Conservation (phyloP, 768 basidiomycete species). For the Wakefieldia striispora region DNA sequence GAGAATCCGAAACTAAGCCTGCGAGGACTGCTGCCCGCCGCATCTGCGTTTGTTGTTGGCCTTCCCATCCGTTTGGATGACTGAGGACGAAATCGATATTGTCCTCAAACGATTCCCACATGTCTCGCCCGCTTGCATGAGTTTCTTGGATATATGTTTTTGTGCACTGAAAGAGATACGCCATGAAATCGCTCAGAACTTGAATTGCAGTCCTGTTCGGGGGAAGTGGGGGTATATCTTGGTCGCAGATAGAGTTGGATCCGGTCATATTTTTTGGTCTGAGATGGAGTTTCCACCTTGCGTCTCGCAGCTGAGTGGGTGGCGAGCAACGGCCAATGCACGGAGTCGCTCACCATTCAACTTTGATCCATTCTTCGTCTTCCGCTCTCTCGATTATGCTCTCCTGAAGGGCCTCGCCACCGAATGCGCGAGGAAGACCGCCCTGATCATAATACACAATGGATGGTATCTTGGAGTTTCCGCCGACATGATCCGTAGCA, state of each 20-base stretch:
- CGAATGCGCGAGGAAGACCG: slow-evolving; percentile 41
- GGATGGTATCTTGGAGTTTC: slow-evolving; percentile 50
- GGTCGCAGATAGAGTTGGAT: slow-evolving; percentile 23
- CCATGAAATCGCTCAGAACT: slow-evolving; percentile 48
- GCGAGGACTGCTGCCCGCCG: slow-evolving; percentile 43
- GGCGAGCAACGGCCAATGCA: background rate
- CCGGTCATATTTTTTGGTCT: slow-evolving; percentile 24
- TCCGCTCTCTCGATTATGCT: slow-evolving; percentile 38
- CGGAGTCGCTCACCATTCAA: slow-evolving; percentile 28
- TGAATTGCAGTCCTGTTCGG: slow-evolving; percentile 39
- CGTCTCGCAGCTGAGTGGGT: slow-evolving; percentile 4
- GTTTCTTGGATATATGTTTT: slow-evolving; percentile 44
- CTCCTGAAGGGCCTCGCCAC: slow-evolving; percentile 44
- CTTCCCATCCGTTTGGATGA: slow-evolving; percentile 50
- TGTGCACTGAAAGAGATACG: slow-evolving; percentile 44
- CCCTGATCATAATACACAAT: slow-evolving; percentile 45
- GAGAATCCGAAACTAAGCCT: slow-evolving; percentile 37
- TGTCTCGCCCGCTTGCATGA: slow-evolving; percentile 38
- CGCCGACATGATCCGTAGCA: slow-evolving; percentile 44
- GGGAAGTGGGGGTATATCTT: slow-evolving; percentile 44
- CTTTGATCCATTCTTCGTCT: slow-evolving; percentile 32
- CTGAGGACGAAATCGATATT: slow-evolving; percentile 46
- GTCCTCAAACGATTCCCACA: slow-evolving; percentile 42
- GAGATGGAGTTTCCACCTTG: slow-evolving; percentile 38
- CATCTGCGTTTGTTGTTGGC: slow-evolving; percentile 42